Base-by-base conservation (phyloP, 495 filamentous ascomycete genomes). In the Penicillium soppii region DNA sequence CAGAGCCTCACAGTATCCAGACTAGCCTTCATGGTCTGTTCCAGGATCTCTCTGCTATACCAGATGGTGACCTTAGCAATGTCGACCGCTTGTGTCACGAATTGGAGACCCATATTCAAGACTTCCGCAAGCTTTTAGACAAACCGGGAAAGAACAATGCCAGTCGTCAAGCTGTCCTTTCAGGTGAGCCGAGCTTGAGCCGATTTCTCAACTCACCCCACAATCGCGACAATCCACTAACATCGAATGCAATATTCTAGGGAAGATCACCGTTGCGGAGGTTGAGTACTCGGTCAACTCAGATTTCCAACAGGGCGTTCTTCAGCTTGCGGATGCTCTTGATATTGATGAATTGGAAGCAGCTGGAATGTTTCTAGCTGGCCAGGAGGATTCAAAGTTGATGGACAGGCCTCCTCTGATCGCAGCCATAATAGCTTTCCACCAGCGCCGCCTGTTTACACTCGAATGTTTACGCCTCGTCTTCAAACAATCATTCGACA, bases 321-420 rank as follows among this genome's bases (percentile, higher is more conserved):
- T 92, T 15, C 79, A 88, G 62, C 69, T 97, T 30, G 89, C 92
- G 43, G 92, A 97, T 70, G 85, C 85, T 20, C 76, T 97, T 45
- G 82, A 95, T 56, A 76, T 99, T 22, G 92, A 99, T 69, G 94
- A 99, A 67, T 56, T 95, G 41, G 75, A 91, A 61, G 86, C 95
- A 17, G 89, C 91, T 6, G 67, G 76, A 39, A 71, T 95, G 20
- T 81, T 92, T 49, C 66, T 95, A 15, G 77, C 79, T 32, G 81
- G 87, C 6, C 80, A 88, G 61, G 75, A 82, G 40, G 82, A 89
- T 54, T 73, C 82, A 8, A 75, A 82, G 39, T 57, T 75, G 13
- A 73, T 90, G 21, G 88, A 89, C 49, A 79, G 90, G 23, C 71
- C 89, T 19, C 74, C 84, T 54, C 71, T 87, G 33, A 82, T 87